Evolutionary conservation across 805 yeast species (phyloP).

Genomic region (Candida ortonii): DNA sequence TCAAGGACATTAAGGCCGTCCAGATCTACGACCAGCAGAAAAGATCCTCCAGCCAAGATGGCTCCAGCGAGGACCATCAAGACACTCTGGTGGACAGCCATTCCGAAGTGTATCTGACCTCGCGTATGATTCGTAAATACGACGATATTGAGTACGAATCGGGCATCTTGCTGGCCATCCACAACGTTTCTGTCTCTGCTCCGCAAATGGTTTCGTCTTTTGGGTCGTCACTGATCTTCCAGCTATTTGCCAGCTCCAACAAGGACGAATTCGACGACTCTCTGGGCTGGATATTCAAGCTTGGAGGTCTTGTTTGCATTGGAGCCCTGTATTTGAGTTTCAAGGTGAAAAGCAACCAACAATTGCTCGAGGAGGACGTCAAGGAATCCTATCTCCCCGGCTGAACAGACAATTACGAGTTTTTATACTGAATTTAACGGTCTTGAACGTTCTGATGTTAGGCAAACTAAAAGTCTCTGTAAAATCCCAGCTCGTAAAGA

Average conservation of each 20-base stretch:
- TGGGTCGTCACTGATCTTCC: conserved; percentile 45
- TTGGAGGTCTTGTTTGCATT: conserved; percentile 50
- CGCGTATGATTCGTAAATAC: conserved; percentile 28
- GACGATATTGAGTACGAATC: conserved; percentile 50
- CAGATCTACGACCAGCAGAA: conserved; percentile 23
- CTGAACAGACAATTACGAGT: no score
- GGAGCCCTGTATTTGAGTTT: conserved; percentile 44
- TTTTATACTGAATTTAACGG: no score
- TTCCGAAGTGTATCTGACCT: conserved; percentile 19
- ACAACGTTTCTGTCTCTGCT: conserved; percentile 55
- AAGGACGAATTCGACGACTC: conserved; percentile 37
- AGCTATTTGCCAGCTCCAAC: conserved; percentile 31
- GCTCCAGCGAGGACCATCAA: conserved; percentile 9
- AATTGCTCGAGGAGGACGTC: conserved; percentile 35
- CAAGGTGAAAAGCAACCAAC: conserved; percentile 41
- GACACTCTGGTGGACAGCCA: conserved; percentile 8
- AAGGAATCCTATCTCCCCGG: no score
- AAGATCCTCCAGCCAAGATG: conserved; percentile 11
- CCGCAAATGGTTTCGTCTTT: conserved; percentile 56
- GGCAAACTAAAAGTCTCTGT: no score
- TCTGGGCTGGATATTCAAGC: conserved; percentile 55
- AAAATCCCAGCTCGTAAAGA: conserved; percentile 59
- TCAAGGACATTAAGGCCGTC: conserved; percentile 44
- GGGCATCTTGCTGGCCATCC: conserved; percentile 55
- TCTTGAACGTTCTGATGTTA: no score